Conservation (phyloP, 139 green algal species). For the Limnomonas spitsbergensis region DNA sequence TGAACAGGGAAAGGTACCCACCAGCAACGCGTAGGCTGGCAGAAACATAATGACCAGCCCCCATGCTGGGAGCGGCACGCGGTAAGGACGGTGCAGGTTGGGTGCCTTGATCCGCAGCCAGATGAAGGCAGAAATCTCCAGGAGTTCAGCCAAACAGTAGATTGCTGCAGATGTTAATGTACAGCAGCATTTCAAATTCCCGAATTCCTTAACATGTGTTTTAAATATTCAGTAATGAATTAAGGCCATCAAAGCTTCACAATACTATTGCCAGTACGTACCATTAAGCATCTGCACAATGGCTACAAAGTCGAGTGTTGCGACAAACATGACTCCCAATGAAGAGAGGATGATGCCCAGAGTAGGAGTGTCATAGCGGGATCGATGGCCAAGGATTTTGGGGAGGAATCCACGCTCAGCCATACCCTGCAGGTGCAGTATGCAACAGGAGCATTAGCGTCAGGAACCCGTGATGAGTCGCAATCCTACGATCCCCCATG, state of each 20-base stretch:
- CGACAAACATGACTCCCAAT: slow-evolving; percentile 73
- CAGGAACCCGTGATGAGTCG: too few relatives aligned
- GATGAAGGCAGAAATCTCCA: slow-evolving; percentile 94
- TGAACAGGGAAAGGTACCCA: too few relatives aligned
- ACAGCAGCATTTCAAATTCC: too few relatives aligned
- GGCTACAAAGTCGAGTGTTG: slow-evolving; percentile 65
- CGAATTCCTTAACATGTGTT: too few relatives aligned
- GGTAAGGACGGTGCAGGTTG: slow-evolving; percentile 60
- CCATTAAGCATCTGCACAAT: slow-evolving; percentile 86
- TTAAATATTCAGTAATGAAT: too few relatives aligned
- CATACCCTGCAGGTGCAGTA: slow-evolving; percentile 71
- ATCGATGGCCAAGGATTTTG: slow-evolving; percentile 57
- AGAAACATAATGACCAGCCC: slow-evolving; percentile 74
- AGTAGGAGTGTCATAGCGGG: slow-evolving; percentile 81
- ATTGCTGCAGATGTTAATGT: slow-evolving; percentile 61
- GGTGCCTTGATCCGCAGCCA: slow-evolving; percentile 73
- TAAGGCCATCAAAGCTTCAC: too few relatives aligned
- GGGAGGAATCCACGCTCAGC: slow-evolving; percentile 93
- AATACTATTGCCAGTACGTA: too few relatives aligned
- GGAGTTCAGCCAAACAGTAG: slow-evolving; percentile 92
- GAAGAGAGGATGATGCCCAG: slow-evolving; percentile 72
- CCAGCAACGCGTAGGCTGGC: slow-evolving; percentile 70
- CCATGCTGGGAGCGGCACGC: slow-evolving; percentile 75
- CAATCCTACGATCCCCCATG: too few relatives aligned
- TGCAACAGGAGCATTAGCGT: neutral